Base-by-base conservation (phyloP, 2,329 filamentous ascomycete genomes). In the Xylariaceae sp. region DNA sequence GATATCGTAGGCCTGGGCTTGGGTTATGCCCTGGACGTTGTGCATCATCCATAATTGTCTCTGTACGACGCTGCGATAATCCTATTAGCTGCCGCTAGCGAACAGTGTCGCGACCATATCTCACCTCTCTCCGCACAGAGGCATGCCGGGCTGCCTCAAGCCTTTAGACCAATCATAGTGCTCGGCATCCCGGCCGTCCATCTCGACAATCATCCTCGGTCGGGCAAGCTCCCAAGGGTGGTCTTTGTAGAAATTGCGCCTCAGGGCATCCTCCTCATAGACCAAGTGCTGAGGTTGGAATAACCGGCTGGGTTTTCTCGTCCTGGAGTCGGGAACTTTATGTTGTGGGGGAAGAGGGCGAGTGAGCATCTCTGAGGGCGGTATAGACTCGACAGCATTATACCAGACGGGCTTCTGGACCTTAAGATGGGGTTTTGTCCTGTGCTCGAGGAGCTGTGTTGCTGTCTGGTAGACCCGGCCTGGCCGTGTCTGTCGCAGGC, bases 171-270 rank as follows among this genome's bases (percentile, higher is more conserved):
- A 97, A 70, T 97, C 84, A 63, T 84, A 85, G 49, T 74, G 77
- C 68, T 87, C 82, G 47, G 83, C 77, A 66, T 99, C 93, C 67
- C 87, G 88, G 48, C 94, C 94, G 64, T 93, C 88, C 61, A 85
- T 77, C 73, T 99, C 94, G 10, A 97, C 74, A 43, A 99, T 77
- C 53, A 96, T 79, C 61, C 90, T 81, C 49, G 94, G 94, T 57
- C 93, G 81, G 16, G 94, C 94, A 66, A 99, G 75, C 73, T 99
- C 94, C 94, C 94, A 99, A 5, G 94, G 94, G 69, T 99, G 94
- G 70, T 99, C 93, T 65, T 80, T 84, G 76, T 89, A 99, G 75
- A 97, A 99, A 28, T 86, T 83, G 60, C 74, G 78, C 58, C 94
- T 86, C 65, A 99, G 77, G 54, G 75, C 72, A 72, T 99, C 94